phyloP scores from a whole-genome alignment of 352 stramenopile species.

The Pilasporangium apinafurcum region DNA sequence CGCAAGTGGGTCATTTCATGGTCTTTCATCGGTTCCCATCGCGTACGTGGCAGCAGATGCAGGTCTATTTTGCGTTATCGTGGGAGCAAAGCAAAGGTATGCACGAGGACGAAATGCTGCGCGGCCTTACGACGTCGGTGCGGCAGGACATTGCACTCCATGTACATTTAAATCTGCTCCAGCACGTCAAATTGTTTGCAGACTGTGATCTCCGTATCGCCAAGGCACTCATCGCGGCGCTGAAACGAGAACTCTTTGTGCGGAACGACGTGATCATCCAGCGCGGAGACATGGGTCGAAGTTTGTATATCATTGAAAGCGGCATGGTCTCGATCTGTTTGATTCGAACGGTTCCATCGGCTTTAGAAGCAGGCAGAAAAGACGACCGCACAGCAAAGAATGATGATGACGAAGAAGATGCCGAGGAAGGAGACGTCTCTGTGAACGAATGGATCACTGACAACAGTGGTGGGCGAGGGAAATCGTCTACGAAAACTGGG shows the following conservation, averaged over 20 bases:
- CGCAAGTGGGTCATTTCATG: conserved; percentile 51
- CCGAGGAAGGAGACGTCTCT: conserved; percentile 1
- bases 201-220: conserved; percentile 27
- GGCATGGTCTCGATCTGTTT: conserved; percentile 55
- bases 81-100: conserved; percentile 69
- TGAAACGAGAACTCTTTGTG: conserved; percentile 40
- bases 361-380: not conserved
- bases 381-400: too few relatives aligned
- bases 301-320: conserved; percentile 47
- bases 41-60: conserved; percentile 62
- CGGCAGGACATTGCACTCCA: conserved; percentile 55
- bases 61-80: conserved; percentile 62
- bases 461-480: not conserved
- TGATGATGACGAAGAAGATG: too few relatives aligned
- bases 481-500: too few relatives aligned
- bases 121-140: conserved; percentile 38
- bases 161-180: conserved; percentile 42
- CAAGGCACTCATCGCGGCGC: conserved; percentile 18
- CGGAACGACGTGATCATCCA: conserved; percentile 45
- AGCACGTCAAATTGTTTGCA: conserved; percentile 29
- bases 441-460: conserved; percentile 8
- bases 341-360: conserved; percentile 12
- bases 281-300: conserved; percentile 27
- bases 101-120: conserved; percentile 44
- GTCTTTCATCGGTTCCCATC: conserved; percentile 51